Base-by-base conservation (phyloP, 2,329 filamentous ascomycete genomes). In the Cylindrodendrum hubeiense region DNA sequence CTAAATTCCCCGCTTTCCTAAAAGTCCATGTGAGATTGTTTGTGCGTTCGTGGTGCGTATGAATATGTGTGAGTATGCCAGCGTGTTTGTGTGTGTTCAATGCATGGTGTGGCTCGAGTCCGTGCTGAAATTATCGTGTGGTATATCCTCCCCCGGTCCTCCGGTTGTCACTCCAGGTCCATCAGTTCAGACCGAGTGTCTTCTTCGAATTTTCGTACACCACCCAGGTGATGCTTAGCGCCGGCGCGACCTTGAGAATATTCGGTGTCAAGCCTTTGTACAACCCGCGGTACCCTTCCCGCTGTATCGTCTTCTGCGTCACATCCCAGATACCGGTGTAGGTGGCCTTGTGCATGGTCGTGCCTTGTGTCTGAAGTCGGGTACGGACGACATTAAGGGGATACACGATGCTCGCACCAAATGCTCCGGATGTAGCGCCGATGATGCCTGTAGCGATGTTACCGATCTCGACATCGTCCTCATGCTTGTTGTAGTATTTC, bases 261-360 rank as follows among this genome's bases (percentile, higher is more conserved):
- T 98, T 99, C 5, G 96, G 96, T 44, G 95, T 97, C 69, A 98
- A 84, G 2, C 96, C 96, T 80, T 97, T 97, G 85, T 97, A 99
- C 62, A 99, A 84, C 3, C 96, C 96, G 64, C 93, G 87, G 39
- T 93, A 78, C 1, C 96, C 96, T 81, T 99, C 96, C 53, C 91
- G 89, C 72, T 90, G 86, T 37, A 97, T 83, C 9, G 96, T 99
- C 81, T 92, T 93, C 58, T 87, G 86, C 2, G 94, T 92, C 46
- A 98, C 95, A 79, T 99, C 96, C 83, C 90, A 88, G 68, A 98
- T 95, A 39, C 96, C 94, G 2, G 90, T 94, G 78, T 99, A 99
- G 5, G 93, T 97, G 8, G 92, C 88, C 5, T 92, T 93, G 78
- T 99, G 96, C 77, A 97, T 90, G n/a, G 90, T 88, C 0, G 96